A percentile compares a stretch with the other conserved stretches of the same genome.
These are phyloP conservation scores for Naegleria gruberi DNA, from an alignment of 208 protist genomes.

Conservation along the genomic window DNA sequence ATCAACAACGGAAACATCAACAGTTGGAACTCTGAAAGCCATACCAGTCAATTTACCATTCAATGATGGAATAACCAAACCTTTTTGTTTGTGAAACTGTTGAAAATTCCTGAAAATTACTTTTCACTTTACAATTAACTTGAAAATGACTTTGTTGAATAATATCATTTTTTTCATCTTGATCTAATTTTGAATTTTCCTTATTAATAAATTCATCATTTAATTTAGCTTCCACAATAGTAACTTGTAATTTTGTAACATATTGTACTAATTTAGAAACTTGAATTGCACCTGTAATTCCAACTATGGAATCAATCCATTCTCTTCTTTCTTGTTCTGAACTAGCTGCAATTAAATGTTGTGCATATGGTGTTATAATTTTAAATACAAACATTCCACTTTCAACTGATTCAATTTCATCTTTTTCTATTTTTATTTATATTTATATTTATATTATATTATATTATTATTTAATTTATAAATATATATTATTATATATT, in stretches of 20 bases:
- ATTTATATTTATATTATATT: too few species aligned
- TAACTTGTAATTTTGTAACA: background rate
- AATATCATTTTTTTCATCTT: background rate
- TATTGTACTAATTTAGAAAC: background rate
- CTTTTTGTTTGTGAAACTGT: background rate
- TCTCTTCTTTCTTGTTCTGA: background rate
- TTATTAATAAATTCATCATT: background rate
- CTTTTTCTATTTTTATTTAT: background rate
- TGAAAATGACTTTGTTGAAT: background rate
- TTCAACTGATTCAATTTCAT: background rate
- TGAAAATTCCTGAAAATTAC: background rate
- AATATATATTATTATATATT: too few species aligned
- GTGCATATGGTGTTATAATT: background rate
- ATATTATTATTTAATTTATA: too few species aligned
- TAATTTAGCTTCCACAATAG: background rate
- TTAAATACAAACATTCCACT: background rate
- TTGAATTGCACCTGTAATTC: background rate
- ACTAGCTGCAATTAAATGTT: background rate
- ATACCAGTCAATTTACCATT: slow-evolving; percentile 88
- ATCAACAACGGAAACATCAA: too few species aligned
- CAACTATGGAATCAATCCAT: background rate
- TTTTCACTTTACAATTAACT: background rate
- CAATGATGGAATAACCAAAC: too few species aligned
- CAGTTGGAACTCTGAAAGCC: slow-evolving; percentile 96
- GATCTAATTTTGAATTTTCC: background rate